Percentiles rank a stretch among this genome's conserved stretches.
These are phyloP conservation scores for Cryptomeria japonica DNA, from an alignment of 75 land plant species.

Conservation along the genomic window DNA sequence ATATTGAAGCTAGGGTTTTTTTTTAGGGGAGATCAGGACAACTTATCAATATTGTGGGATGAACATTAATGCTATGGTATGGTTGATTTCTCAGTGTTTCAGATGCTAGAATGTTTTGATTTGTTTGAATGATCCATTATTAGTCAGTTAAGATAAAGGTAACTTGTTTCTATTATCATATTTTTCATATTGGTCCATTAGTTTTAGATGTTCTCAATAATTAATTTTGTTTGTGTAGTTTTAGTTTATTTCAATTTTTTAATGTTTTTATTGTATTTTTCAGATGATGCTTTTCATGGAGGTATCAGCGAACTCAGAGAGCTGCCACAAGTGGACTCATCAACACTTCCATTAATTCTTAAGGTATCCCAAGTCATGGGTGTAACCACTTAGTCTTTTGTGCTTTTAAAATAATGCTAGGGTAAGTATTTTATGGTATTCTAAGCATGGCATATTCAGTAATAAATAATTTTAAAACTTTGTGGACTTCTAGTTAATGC, in stretches of 20 bases:
- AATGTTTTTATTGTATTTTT: slow-evolving; percentile 7
- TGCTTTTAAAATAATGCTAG: neutral
- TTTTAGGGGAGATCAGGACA: neutral
- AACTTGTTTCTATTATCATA: neutral
- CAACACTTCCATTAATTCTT: slow-evolving; percentile 71
- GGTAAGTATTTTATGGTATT: too few species aligned
- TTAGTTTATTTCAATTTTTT: neutral
- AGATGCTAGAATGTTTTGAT: neutral
- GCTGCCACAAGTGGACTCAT: slow-evolving; percentile 81
- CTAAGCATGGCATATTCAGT: too few species aligned
- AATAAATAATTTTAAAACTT: too few species aligned
- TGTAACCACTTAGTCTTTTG: neutral
- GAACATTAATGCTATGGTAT: neutral
- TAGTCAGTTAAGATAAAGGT: neutral
- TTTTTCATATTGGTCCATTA: neutral
- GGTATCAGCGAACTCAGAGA: slow-evolving; percentile 63
- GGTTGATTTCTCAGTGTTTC: neutral
- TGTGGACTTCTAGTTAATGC: too few species aligned
- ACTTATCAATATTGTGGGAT: neutral
- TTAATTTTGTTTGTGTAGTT: neutral
- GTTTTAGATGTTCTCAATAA: neutral
- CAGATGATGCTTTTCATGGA: slow-evolving; percentile 61
- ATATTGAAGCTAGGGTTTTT: too few species aligned
- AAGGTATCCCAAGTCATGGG: slow-evolving; percentile 46
- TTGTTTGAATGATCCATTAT: neutral